phyloP scores from a whole-genome alignment of 1,139 yeast species.

The Geotrichum bryndzae region DNA sequence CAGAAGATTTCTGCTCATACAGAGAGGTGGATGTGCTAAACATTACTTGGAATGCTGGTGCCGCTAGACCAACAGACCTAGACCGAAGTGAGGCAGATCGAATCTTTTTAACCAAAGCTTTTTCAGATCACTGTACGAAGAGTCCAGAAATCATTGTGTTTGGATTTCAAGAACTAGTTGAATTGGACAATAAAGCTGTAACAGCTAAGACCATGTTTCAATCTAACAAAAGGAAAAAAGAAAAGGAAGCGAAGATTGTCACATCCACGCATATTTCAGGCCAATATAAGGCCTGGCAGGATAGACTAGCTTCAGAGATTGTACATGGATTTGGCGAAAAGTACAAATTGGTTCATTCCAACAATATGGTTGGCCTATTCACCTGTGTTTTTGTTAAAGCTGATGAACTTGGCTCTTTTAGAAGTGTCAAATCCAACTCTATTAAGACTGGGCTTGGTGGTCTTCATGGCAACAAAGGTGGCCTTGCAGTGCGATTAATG shows the following conservation, averaged over 20 bases:
- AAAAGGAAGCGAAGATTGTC: slow-evolving; percentile 25
- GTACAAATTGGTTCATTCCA: slow-evolving; percentile 69
- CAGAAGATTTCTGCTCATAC: slow-evolving; percentile 30
- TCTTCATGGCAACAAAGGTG: slow-evolving; percentile 93
- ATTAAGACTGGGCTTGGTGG: slow-evolving; percentile 96
- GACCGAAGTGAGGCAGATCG: slow-evolving; percentile 24
- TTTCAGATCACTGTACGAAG: slow-evolving; percentile 21
- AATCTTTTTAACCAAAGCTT: slow-evolving; percentile 21
- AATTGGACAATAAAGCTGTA: slow-evolving; percentile 81
- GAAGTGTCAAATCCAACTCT: slow-evolving; percentile 65
- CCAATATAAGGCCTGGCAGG: slow-evolving; percentile 40
- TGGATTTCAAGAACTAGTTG: slow-evolving; percentile 92
- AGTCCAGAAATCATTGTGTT: slow-evolving; percentile 72
- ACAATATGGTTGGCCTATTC: slow-evolving; percentile 82
- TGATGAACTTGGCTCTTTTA: slow-evolving; percentile 44
- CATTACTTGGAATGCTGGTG: slow-evolving; percentile 43
- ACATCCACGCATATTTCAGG: slow-evolving; percentile 34
- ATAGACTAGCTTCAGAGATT: slow-evolving; percentile 28
- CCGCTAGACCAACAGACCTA: slow-evolving; percentile 35
- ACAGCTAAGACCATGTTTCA: slow-evolving; percentile 57
- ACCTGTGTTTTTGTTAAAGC: slow-evolving; percentile 60
- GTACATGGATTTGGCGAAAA: slow-evolving; percentile 30
- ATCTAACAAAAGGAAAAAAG: slow-evolving; percentile 34
- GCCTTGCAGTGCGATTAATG: slow-evolving; percentile 75
- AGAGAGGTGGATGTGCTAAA: slow-evolving; percentile 30